Percentiles rank a stretch among this genome's conserved stretches.
Conservation (phyloP, 2,329 filamentous ascomycete species). For the Zymoseptoria crescenta region DNA sequence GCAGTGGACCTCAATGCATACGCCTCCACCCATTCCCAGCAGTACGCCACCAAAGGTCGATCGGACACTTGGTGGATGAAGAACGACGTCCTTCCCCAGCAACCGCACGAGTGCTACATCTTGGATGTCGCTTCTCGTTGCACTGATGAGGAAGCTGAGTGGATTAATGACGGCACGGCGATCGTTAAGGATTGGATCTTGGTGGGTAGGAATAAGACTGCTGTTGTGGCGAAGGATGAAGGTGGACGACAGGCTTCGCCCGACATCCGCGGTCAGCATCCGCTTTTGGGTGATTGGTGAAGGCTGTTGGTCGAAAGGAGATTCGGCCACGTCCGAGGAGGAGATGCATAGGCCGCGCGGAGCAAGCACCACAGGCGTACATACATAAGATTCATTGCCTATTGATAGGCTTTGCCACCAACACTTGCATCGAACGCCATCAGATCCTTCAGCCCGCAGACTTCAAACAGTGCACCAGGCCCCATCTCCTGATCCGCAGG, state of each 20-base stretch:
- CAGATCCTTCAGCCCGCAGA: conserved; percentile 45
- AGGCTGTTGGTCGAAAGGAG: not conserved
- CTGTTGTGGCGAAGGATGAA: not conserved
- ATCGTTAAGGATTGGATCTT: conserved; percentile 27
- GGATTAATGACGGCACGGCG: conserved; percentile 24
- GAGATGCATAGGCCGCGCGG: too few relatives aligned
- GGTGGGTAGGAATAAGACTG: conserved; percentile 15
- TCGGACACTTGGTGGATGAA: conserved; percentile 27
- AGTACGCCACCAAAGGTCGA: conserved; percentile 21
- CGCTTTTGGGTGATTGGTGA: conserved; percentile 1
- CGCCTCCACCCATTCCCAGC: conserved; percentile 3
- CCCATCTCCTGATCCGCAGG: conserved; percentile 30
- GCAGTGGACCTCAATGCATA: conserved; percentile 15
- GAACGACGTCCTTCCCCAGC: conserved; percentile 24
- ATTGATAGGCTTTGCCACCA: conserved; percentile 32
- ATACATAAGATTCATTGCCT: not conserved
- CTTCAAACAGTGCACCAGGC: conserved; percentile 44
- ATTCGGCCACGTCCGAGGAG: too few relatives aligned
- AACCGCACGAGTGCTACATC: conserved; percentile 22
- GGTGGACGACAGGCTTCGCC: not conserved
- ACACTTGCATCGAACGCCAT: conserved; percentile 44
- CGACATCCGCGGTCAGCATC: not conserved
- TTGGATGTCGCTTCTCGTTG: conserved; percentile 15
- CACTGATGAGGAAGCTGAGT: conserved; percentile 22
- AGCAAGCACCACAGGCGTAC: too few relatives aligned